A percentile compares a stretch with the other conserved stretches of the same genome.
These are phyloP conservation scores for Taxillus chinensis DNA, from an alignment of 164 flowering plant genomes.

Conservation along the genomic window DNA sequence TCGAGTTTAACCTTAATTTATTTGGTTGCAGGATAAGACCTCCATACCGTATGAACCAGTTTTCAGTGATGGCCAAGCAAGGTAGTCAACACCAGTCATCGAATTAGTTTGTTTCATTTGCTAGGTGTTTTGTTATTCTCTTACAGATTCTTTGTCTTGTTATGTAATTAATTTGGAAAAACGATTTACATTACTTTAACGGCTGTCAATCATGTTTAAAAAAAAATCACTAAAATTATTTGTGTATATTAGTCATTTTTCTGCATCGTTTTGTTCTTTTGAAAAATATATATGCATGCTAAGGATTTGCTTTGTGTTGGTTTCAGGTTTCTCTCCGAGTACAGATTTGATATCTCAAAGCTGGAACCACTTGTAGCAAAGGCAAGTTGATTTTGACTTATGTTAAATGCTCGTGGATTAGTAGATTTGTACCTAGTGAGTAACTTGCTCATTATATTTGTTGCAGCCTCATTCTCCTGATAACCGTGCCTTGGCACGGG, in stretches of 20 bases:
- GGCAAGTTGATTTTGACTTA: slow-evolving; percentile 29
- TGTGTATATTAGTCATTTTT: too few relatives aligned
- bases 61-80: slow-evolving; percentile 82
- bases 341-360: slow-evolving; percentile 81
- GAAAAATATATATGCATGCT: too few relatives aligned
- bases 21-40: slow-evolving; percentile 60
- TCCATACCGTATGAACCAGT: slow-evolving; percentile 69
- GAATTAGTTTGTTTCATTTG: neutral
- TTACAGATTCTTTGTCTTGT: neutral
- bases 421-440: neutral
- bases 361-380: slow-evolving; percentile 96
- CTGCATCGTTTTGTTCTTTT: too few relatives aligned
- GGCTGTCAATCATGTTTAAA: too few relatives aligned
- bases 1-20: slow-evolving; percentile 1
- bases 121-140: neutral
- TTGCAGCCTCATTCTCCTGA: slow-evolving; percentile 99
- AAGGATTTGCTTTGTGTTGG: slow-evolving; percentile 4
- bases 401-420: neutral
- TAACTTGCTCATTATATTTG: neutral
- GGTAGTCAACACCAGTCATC: slow-evolving; percentile 23
- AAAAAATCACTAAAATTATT: too few relatives aligned
- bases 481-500: slow-evolving; percentile 92
- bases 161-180: too few relatives aligned
- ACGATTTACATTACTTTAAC: too few relatives aligned
- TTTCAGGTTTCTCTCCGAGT: slow-evolving; percentile 60